Percentiles rank a stretch among this genome's conserved stretches.
Conservation (phyloP, 768 basidiomycete species). For the Kwoniella bestiolae region DNA sequence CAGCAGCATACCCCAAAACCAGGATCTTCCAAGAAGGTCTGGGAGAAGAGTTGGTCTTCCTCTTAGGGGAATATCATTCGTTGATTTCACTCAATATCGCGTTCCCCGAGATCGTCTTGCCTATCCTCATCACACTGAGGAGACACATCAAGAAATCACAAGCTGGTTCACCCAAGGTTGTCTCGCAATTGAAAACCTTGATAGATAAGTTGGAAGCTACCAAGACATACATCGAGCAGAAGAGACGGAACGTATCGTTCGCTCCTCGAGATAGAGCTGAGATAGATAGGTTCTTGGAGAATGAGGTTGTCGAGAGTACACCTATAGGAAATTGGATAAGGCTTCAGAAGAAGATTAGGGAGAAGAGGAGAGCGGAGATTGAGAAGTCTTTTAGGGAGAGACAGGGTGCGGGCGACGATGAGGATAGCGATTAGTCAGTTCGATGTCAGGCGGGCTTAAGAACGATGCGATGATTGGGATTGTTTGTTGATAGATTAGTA, state of each 20-base stretch:
- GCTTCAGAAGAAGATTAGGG: constrained; percentile 77
- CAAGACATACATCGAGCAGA: constrained; percentile 73
- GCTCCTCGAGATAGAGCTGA: constrained; percentile 71
- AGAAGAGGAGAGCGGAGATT: constrained; percentile 59
- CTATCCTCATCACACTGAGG: constrained; percentile 72
- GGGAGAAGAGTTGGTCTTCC: constrained; percentile 76
- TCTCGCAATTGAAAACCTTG: constrained; percentile 68
- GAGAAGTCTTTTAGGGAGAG: constrained; percentile 55
- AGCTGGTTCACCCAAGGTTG: constrained; percentile 52
- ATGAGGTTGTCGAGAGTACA: constrained; percentile 65
- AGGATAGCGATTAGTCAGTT: constrained; percentile 25
- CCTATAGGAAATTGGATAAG: constrained; percentile 82
- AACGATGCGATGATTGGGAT: no score
- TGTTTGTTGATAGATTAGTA: neutral
- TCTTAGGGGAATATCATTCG: constrained; percentile 76
- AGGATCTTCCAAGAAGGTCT: constrained; percentile 81
- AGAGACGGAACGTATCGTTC: constrained; percentile 72
- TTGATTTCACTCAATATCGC: constrained; percentile 82
- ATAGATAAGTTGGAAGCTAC: constrained; percentile 88
- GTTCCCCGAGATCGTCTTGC: constrained; percentile 89
- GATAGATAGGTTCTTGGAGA: constrained; percentile 69
- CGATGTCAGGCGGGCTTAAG: no score
- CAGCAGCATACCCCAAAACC: constrained; percentile 85
- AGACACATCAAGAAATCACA: constrained; percentile 69
- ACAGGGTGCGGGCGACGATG: constrained; percentile 11